phyloP scores from a whole-genome alignment of 2,329 filamentous ascomycete species.

The Fusarium buharicum region DNA sequence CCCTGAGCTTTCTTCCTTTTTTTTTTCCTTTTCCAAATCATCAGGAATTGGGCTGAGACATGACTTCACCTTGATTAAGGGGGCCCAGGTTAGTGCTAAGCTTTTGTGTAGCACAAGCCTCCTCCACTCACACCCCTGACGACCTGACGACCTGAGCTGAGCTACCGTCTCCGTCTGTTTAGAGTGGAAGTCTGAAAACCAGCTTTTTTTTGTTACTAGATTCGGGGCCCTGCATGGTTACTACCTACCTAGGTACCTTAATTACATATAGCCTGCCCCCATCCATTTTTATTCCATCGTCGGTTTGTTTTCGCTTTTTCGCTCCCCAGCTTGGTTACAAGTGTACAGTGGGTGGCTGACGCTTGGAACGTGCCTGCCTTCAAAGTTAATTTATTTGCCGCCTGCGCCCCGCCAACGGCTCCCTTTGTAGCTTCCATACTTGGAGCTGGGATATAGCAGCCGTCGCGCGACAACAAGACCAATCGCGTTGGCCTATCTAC shows the following conservation, averaged over 20 bases:
- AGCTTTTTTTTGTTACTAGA: constrained; percentile 30
- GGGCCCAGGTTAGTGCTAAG: constrained; percentile 30
- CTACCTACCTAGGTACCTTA: constrained; percentile 13
- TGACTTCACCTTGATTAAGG: constrained; percentile 42
- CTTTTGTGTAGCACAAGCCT: constrained; percentile 22
- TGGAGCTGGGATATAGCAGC: not conserved
- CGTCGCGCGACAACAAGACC: constrained; percentile 8
- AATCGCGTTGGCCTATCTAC: not conserved
- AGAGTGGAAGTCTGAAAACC: constrained; percentile 30
- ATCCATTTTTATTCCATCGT: not conserved
- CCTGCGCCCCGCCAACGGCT: constrained; percentile 26
- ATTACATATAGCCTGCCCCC: constrained; percentile 36
- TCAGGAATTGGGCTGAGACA: constrained; percentile 45
- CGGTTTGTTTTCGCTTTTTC: constrained; percentile 17
- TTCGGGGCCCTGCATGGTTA: not conserved
- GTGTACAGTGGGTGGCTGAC: constrained; percentile 8
- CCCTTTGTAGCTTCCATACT: constrained; percentile 1
- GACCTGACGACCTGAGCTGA: constrained; percentile 29
- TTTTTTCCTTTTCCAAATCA: constrained; percentile 9
- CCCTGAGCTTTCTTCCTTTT: not conserved
- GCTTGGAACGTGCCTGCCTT: constrained; percentile 23
- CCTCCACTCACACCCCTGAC: constrained; percentile 33
- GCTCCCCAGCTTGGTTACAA: constrained; percentile 2
- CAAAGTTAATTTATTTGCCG: constrained; percentile 41
- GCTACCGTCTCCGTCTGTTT: constrained; percentile 20